Evolutionary conservation across 177 flowering plant species (phyloP), one percentile per base, ranked within the genome.

Genomic region (Vitis hybrid): DNA sequence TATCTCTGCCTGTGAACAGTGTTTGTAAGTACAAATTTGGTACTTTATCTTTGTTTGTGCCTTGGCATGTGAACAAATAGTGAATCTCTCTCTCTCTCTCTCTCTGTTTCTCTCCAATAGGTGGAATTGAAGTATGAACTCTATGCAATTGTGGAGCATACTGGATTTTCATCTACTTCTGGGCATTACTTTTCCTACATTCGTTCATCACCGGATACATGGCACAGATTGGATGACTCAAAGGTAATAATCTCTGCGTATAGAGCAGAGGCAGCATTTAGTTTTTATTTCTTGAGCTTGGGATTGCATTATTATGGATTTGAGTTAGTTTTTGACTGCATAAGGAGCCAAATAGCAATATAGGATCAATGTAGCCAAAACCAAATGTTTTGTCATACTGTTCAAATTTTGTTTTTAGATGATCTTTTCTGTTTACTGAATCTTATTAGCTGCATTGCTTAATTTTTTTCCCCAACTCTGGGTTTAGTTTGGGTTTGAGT

Each of bases 181-280:
- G 99, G 98, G 32, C 99, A 96, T 79, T 96, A 96, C 78, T 82
- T 83, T 58, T 83, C 86, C 77, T 93, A 81, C 69, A 73, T 93
- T 58, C 88, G 97, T 21, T 81, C 92, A 52, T 82, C 91, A 18
- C 88, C 87, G 13, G 74, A 81, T 26, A 74, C 81, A 61, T 93
- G 99, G 98, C 83, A 86, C 76, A 73, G 69, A 60, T 72, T 91
- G 78, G 91, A 94, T 77, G 99, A 94, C 70, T 78, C 89, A 40
- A 71, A 60, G 99, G 99, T 94, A 85, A 73, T 58, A 32, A 59
- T 68, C 13, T 14, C 14, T 4, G 0, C 23, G 17, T 49, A 18
- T 54, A 52, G 17, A 14, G 7, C 6, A 17, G 7, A 54, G 14
- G 3, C 13, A 54, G 10, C 10, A 66, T 23, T 32, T n/a, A 6